These are phyloP conservation scores for Stephania cephalantha DNA, from an alignment of 164 flowering plant genomes.

Conservation along the genomic window DNA sequence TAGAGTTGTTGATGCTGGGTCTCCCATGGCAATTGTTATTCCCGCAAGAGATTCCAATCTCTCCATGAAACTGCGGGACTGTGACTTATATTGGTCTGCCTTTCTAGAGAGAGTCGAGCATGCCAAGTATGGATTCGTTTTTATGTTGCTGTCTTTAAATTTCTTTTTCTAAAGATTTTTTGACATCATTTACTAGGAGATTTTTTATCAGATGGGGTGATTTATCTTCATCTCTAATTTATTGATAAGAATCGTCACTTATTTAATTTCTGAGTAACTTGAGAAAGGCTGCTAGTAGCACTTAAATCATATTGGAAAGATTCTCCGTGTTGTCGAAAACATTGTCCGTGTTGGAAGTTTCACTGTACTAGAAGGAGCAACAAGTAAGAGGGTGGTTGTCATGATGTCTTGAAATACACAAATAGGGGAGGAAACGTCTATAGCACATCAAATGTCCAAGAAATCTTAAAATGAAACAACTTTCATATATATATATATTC, in stretches of 20 bases:
- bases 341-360: neutral
- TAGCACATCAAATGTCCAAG: neutral
- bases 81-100: conserved; percentile 69
- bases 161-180: neutral
- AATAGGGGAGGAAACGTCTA: neutral
- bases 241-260: neutral
- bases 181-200: neutral
- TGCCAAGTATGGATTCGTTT: conserved; percentile 37
- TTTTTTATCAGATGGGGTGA: neutral
- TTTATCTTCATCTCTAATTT: neutral
- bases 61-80: conserved; percentile 46
- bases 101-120: conserved; percentile 51
- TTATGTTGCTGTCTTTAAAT: conserved; percentile 9
- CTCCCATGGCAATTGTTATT: conserved; percentile 75
- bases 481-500: too few species aligned
- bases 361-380: neutral
- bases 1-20: conserved; percentile 73
- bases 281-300: neutral
- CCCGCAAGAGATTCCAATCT: conserved; percentile 45
- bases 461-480: neutral
- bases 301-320: too few species aligned
- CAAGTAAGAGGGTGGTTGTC: neutral
- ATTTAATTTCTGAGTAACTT: neutral
- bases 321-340: neutral
- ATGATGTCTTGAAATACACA: neutral